Evolutionary conservation across 768 basidiomycete genomes (phyloP), one percentile per base, ranked within the genome.

Genomic region (Phanerodontia chrysosporium): DNA sequence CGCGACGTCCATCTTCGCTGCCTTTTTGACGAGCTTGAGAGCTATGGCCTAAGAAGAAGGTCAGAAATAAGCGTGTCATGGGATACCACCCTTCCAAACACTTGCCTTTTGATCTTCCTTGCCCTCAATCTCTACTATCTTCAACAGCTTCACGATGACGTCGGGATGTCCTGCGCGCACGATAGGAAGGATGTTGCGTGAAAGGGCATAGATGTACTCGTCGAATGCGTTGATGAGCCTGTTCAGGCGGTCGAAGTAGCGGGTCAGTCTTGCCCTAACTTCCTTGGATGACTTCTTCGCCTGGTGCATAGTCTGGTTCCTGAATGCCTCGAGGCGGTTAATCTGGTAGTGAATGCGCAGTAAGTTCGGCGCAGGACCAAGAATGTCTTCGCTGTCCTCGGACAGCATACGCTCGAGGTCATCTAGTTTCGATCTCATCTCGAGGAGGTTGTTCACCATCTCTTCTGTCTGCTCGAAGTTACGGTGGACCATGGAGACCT

Each of bases 401-500:
- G 80, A 82, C 32, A 99, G 83, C 79, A 95, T 83, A 28, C 80
- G 80, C 65, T 93, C 86, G 46, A 98, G 78, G 61, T 83, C 74
- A 64, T 90, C 86, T 16, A 98, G 83, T 69, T 89, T 89, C 24
- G 86, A 78, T 63, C 89, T 87, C 92, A 98, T 97, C 53, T 91
- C 89, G n/a, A 92, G 78, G 44, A 98, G 81, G 67, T 95, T 96
- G 65, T 87, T 86, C 63, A 98, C 90, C 86, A 97, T 95, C 64
- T 96, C 94, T 69, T 95, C 92, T 0, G 95, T 97, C 57, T 91
- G 90, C 62, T 93, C 85, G 65, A 98, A 95, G 69, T 96, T 95
- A 8, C 95, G 83, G 71, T 98, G 96, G 1, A 98, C 90, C 78
- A 90, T 85, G 5, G 96, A 98, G 2, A 97, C 95, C 95, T 98